Evolutionary conservation across 345 rosid species (phyloP), one percentile per base, ranked within the genome.

Genomic region (Camelina sativa): DNA sequence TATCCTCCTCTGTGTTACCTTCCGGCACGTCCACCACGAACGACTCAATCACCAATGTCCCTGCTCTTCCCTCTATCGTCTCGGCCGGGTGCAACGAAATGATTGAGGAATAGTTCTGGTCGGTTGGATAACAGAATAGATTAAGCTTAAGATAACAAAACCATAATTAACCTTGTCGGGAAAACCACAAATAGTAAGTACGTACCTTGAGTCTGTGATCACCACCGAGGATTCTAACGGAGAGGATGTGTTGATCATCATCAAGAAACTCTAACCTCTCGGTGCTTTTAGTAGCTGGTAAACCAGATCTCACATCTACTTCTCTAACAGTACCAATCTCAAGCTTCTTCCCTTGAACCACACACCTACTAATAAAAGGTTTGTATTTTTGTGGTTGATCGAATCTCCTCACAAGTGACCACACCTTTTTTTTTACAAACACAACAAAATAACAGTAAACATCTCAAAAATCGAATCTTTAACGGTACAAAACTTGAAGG

Each of bases 1-100:
- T 92, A 66, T 93, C 98, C 3, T 91, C 98, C 83, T 83, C 78
- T 61, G 97, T 93, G 80, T 93, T 93, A 57, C 98, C 97, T 34
- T 91, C 84, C 25, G 97, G 96, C 22, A 88, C 90, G 44, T 93
- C 97, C 79, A 93, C 97, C 62, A 89, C 88, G 54, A 87, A 93
- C 0, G 98, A 93, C 80, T 93, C 97, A 0, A 91, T 79, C 69
- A 85, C 97, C 63, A 91, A 63, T 2, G 97, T 88, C 57, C 96
- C 97, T 9, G 84, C 84, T 73, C 90, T 82, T 74, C 97, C 98
- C 8, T 91, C 90, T 23, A 87, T 83, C 46, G 86, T 85, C 83
- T 93, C 94, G 30, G 30, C 30, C 3, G 90, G 86, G 53, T 91
- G 98, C 63, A 91, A 84, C n/a, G 96, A 87, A 65, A 89, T 91